These are phyloP conservation scores for Cercospora sp. DNA, from an alignment of 2,329 filamentous ascomycete species.

Conservation along the genomic window DNA sequence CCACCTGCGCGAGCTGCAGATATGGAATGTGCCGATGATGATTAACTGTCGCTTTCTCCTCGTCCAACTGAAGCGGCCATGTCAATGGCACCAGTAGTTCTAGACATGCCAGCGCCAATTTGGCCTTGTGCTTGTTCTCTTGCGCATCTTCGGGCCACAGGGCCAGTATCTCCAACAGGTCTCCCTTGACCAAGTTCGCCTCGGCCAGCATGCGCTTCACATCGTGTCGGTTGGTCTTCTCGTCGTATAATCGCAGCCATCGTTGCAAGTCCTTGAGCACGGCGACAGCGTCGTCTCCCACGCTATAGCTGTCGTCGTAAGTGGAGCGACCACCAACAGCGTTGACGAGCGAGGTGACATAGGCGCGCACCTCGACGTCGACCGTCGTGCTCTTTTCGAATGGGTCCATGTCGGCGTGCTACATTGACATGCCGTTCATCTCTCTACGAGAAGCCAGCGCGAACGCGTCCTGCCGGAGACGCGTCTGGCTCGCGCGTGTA, in stretches of 20 bases:
- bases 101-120: constrained; percentile 79
- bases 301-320: constrained; percentile 62
- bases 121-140: constrained; percentile 73
- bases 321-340: constrained; percentile 60
- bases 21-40: constrained; percentile 90
- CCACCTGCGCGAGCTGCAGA: constrained; percentile 80
- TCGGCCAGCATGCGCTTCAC: constrained; percentile 91
- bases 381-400: constrained; percentile 50
- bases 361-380: constrained; percentile 88
- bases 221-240: constrained; percentile 90
- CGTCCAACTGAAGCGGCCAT: constrained; percentile 83
- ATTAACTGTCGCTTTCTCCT: constrained; percentile 82
- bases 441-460: not conserved
- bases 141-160: constrained; percentile 73
- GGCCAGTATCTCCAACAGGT: constrained; percentile 85
- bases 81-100: constrained; percentile 91
- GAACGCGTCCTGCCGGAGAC: not conserved
- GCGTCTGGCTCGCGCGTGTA: not conserved
- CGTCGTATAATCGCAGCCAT: constrained; percentile 78
- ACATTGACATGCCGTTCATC: not conserved
- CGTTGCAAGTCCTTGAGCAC: constrained; percentile 90
- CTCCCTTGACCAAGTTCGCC: constrained; percentile 85
- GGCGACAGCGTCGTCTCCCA: constrained; percentile 90
- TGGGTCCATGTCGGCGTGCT: constrained; percentile 19
- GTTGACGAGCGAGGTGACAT: constrained; percentile 90